These are phyloP conservation scores for Limnomonas spitsbergensis DNA, from an alignment of 139 green algal genomes.

Conservation along the genomic window DNA sequence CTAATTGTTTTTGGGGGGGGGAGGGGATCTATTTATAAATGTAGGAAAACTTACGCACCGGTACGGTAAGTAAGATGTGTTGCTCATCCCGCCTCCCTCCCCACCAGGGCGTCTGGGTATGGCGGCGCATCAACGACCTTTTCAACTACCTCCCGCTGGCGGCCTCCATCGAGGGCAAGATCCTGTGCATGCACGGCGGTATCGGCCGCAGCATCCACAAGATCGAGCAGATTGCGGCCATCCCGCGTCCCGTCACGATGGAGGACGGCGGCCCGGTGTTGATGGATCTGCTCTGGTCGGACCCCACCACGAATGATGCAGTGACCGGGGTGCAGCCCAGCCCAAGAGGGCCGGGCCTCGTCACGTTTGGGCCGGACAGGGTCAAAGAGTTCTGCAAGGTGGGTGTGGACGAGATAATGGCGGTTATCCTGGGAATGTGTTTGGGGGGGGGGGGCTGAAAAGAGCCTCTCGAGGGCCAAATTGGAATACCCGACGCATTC, in stretches of 20 bases:
- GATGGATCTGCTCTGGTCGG: constrained; percentile 97
- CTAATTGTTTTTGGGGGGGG: too few species aligned
- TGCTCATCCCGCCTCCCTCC: background rate
- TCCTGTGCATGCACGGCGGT: constrained; percentile 96
- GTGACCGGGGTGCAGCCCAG: constrained; percentile 89
- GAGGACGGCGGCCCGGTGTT: constrained; percentile 83
- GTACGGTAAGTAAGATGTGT: too few species aligned
- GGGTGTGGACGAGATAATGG: background rate
- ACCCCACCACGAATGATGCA: constrained; percentile 95
- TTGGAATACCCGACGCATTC: too few species aligned
- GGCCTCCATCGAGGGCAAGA: constrained; percentile 86
- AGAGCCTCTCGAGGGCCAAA: too few species aligned
- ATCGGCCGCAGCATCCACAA: constrained; percentile 78
- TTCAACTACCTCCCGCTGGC: constrained; percentile 99
- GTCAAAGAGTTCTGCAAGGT: constrained; percentile 97
- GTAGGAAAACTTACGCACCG: too few species aligned
- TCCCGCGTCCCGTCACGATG: constrained; percentile 93
- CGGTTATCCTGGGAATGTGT: background rate
- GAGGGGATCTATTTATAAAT: too few species aligned
- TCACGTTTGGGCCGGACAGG: constrained; percentile 96
- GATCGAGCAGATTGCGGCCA: constrained; percentile 86
- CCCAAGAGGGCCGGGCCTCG: constrained; percentile 76
- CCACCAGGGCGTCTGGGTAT: constrained; percentile 73
- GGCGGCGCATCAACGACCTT: constrained; percentile 92
- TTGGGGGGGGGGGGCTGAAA: background rate